Base-by-base conservation (phyloP, 768 basidiomycete species). In the Pleurotus sapidus region DNA sequence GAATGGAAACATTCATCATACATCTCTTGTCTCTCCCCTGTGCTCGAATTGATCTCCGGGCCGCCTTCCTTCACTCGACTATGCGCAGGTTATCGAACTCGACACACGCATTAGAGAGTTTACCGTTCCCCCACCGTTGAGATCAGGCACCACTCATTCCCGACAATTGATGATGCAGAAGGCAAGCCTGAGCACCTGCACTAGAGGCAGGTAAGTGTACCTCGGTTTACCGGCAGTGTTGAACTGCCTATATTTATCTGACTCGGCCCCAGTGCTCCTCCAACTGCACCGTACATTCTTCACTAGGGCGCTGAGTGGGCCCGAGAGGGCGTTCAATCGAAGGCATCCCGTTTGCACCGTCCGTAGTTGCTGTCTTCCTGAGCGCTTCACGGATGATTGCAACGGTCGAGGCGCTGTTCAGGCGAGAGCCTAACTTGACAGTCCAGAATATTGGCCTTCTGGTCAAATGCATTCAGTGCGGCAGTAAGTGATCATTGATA, bases 1-100 rank as follows among this genome's bases (percentile, higher is more conserved):
- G 81, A 84, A 73, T 89, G 87, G 87, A 87, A 86, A 63, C 84
- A 88, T 61, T 76, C 77, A 0, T 88, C 84, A 64, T 85, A 84
- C 62, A 63, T 76, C 3, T 65, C 81, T 27, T 88, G 85, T 63
- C 74, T 87, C 30, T 78, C 81, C 17, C 86, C 86, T 1, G 83
- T 87, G 9, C 72, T 87, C 11, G 82, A 86, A 47, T 73, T 78
- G 15, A 80, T 79, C 42, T 81, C 84, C 1, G 77, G 82, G 57
- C 81, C 79, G n/a, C 51, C 51, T 18, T 54, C 51, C 1, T 72
- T 72, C 75, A 14, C 65, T 77, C 12, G 80, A 84, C 56, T 79
- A 81, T 62, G 72, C 70, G 23, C 76, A 67, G 5, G 74, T 88
- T 37, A 66, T 89, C 37, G 78, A 77, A 40, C 76, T 87, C 12